These are phyloP conservation scores for Pestalotiopsis sp. DNA, from an alignment of 2,329 filamentous ascomycete genomes.

Conservation along the genomic window DNA sequence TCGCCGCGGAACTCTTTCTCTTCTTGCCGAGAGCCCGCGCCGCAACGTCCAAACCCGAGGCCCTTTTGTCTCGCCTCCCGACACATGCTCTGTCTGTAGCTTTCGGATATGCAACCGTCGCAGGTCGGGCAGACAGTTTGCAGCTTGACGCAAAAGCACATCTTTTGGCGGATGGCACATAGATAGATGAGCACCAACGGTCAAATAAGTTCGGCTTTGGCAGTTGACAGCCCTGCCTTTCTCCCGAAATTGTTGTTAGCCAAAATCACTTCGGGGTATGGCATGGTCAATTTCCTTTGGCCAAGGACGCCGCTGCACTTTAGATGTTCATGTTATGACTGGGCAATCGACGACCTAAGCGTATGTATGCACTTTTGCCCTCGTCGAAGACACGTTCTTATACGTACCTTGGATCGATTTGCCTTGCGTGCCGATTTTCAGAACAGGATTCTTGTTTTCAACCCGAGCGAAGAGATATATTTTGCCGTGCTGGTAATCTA, in stretches of 20 bases:
- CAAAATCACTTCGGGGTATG: too few species aligned
- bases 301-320: too few species aligned
- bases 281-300: too few species aligned
- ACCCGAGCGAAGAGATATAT: neutral
- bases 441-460: neutral
- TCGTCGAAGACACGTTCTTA: neutral
- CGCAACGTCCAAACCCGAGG: conserved; percentile 16
- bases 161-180: neutral
- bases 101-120: conserved; percentile 15
- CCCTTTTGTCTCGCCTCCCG: conserved; percentile 14
- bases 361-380: neutral
- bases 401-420: neutral
- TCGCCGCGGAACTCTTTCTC: conserved; percentile 20
- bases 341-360: neutral
- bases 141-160: conserved; percentile 18
- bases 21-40: conserved; percentile 10
- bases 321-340: neutral
- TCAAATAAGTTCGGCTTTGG: neutral
- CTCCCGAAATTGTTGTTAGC: too few species aligned
- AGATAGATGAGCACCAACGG: neutral
- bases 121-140: conserved; percentile 17
- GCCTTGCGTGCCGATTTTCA: neutral
- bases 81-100: conserved; percentile 17
- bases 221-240: too few species aligned
- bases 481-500: neutral